phyloP scores from a whole-genome alignment of 768 basidiomycete genomes.

The Trametes gibbosa region DNA sequence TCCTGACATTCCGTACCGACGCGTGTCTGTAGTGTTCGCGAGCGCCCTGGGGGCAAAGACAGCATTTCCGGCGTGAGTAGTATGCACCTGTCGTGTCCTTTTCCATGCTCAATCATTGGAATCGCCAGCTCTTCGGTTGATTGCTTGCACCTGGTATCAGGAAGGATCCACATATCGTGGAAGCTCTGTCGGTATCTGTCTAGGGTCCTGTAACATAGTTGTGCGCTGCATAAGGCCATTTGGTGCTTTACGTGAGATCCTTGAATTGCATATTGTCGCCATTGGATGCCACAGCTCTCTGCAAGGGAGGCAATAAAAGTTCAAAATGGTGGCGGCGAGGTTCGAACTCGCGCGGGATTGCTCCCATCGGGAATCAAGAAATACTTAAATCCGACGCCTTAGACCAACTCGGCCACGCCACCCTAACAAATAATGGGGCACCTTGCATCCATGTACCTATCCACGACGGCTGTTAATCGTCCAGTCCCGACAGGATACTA shows the following conservation, averaged over 20 bases:
- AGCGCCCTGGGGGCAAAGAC: constrained; percentile 67
- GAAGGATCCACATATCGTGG: too few species aligned
- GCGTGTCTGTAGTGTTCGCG: constrained; percentile 48
- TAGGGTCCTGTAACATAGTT: neutral
- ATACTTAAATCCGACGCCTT: constrained; percentile 87
- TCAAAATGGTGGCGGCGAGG: constrained; percentile 80
- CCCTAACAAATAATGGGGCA: constrained; percentile 21
- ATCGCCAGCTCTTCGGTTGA: neutral
- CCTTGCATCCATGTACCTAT: neutral
- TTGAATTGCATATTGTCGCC: too few species aligned
- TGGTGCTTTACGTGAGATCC: too few species aligned
- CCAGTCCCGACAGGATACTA: too few species aligned
- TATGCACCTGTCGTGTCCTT: neutral
- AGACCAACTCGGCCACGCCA: constrained; percentile 87
- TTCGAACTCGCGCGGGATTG: constrained; percentile 87
- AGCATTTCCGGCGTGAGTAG: constrained; percentile 44
- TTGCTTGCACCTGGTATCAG: neutral
- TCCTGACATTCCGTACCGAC: neutral
- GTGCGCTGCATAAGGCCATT: too few species aligned
- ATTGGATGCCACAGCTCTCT: too few species aligned
- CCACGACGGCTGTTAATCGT: neutral
- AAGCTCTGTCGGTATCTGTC: neutral
- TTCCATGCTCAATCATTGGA: neutral
- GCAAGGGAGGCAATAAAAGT: neutral
- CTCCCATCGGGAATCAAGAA: constrained; percentile 78